A percentile compares a stretch with the other conserved stretches of the same genome.
phyloP scores from a whole-genome alignment of 1,284 basidiomycete species.

The Apiotrichum veenhuisii region DNA sequence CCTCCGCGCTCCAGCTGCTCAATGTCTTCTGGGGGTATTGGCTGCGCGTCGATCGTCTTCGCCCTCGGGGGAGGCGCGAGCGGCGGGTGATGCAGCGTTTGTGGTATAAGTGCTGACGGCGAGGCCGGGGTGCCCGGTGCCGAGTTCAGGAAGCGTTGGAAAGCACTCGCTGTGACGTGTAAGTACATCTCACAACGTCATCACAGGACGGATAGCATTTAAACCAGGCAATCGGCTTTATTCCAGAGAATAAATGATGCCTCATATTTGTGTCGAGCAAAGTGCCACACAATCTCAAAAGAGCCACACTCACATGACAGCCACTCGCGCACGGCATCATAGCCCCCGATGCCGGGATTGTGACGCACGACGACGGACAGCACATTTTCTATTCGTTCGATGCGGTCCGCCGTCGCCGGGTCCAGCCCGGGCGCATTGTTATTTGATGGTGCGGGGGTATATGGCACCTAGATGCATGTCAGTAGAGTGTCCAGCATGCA shows the following conservation, averaged over 20 bases:
- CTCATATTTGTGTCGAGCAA: too few relatives aligned
- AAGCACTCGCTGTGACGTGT: constrained; percentile 17
- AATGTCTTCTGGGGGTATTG: constrained; percentile 16
- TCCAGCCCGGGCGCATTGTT: constrained; percentile 27
- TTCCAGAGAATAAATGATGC: too few relatives aligned
- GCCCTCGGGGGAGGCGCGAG: neutral
- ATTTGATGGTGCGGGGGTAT: constrained; percentile 36
- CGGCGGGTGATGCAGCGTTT: constrained; percentile 8
- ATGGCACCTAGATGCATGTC: constrained; percentile 38
- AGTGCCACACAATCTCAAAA: neutral
- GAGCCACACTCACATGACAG: constrained; percentile 26
- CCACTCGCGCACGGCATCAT: constrained; percentile 43
- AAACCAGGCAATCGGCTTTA: too few relatives aligned
- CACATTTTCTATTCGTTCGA: constrained; percentile 44
- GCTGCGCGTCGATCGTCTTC: constrained; percentile 6
- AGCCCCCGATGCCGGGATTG: constrained; percentile 37
- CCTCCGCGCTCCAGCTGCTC: constrained; percentile 22
- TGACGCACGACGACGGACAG: constrained; percentile 40
- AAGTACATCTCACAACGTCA: too few relatives aligned
- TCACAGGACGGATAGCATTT: too few relatives aligned
- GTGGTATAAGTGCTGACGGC: constrained; percentile 20
- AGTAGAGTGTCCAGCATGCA: neutral
- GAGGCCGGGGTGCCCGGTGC: constrained; percentile 25
- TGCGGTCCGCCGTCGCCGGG: constrained; percentile 29
- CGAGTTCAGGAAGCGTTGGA: constrained; percentile 27